These are phyloP conservation scores for Dissoconium aciculare DNA, from an alignment of 2,329 filamentous ascomycete species.

Conservation along the genomic window DNA sequence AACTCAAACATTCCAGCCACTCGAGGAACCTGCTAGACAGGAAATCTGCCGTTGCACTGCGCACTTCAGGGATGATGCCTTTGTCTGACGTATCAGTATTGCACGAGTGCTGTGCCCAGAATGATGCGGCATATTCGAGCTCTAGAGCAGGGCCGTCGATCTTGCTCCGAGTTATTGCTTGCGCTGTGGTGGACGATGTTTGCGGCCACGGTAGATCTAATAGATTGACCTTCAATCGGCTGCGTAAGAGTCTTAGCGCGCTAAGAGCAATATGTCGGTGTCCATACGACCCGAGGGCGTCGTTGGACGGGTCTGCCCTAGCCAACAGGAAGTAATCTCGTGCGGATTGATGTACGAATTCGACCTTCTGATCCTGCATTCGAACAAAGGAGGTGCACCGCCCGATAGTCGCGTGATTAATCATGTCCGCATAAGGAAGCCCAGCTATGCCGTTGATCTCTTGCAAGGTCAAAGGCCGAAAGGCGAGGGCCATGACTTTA, in stretches of 20 bases:
- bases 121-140: background rate
- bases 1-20: conserved; percentile 1
- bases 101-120: background rate
- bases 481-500: background rate
- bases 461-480: background rate
- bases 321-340: background rate
- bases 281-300: background rate
- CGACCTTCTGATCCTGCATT: background rate
- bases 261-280: background rate
- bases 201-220: background rate
- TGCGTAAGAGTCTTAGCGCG: background rate
- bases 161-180: background rate
- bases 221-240: background rate
- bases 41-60: background rate
- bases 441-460: background rate
- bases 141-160: background rate
- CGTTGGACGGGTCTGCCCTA: background rate
- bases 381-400: background rate
- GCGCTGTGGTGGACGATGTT: no score
- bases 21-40: background rate
- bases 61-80: background rate
- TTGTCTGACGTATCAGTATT: background rate
- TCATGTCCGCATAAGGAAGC: background rate
- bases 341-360: conserved; percentile 1
- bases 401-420: background rate